Base-by-base conservation (phyloP, 345 rosid species). In the Eucalyptus albens region DNA sequence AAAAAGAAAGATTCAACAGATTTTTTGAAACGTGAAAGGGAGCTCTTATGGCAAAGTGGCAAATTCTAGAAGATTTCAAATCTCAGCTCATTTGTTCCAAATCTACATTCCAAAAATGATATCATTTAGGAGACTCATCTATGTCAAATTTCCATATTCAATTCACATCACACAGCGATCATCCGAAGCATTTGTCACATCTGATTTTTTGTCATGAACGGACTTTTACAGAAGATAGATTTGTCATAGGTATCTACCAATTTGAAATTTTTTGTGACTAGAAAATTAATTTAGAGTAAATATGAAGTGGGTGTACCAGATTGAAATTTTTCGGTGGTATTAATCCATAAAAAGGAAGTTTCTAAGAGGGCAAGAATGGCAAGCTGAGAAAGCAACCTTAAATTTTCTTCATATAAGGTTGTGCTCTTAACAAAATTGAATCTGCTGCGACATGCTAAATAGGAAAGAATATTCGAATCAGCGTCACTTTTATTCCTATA, bases 281-380 rank as follows among this genome's bases (percentile, higher is more conserved):
- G 12, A 31, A 31, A 16, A 16, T 69, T 33, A 17, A 5, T 16
- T 31, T 69, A 12, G 6, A 21, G 12, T 69, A 69, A 31, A 16
- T 31, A 1, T 31, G 42, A 19, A 0, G 19, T 16, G 9, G 22
- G 6, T 31, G 6, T 8, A 69, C 37, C 2, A 3, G 5, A 33
- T 33, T 69, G 42, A 16, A 17, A 8, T 33, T 9, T 33, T 16
- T 69, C 19, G 11, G 21, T 8, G 24, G 81, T 33, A 17, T 16
- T 69, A 33, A 69, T 37, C 44, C 44, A 17, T 16, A 33, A 3
- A 69, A 9, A 69, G 19, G 10, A 69, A 16, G 12, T 9, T 31
- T 33, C 11, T 17, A 42, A 69, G 81, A 69, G 44, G 81, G 33
- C 26, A 69, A 16, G 42, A 69, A 69, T 16, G 81, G 81, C 24